Evolutionary conservation across 2,329 filamentous ascomycete species (phyloP), one percentile per base, ranked within the genome.

Genomic region (Verticillium isaacii): DNA sequence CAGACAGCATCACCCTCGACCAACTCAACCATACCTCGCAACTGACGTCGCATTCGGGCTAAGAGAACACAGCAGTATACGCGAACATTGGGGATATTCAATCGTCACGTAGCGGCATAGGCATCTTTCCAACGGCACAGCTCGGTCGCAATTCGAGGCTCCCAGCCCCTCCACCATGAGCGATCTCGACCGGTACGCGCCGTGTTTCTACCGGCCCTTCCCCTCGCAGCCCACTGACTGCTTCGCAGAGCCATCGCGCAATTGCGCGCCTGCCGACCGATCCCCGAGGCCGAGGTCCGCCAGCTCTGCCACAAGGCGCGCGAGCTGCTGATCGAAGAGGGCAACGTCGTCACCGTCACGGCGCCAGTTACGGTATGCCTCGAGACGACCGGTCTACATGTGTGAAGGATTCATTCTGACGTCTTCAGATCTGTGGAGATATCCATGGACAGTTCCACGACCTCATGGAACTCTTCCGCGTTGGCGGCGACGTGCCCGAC

Each of bases 391-490:
- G 34, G 32, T 15, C 19, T 14, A 9, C 12, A 56, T 14, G 8
- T 25, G 23, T 45, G 17, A 59, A 19, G 29, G n/a, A 23, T 9
- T 19, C 41, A 45, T 19, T 25, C 60, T 66, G 32, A 66, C 45
- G 9, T 9, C n/a, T 36, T 8, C 62, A 91, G 87, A 96, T 97
- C 84, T 97, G 94, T 72, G 94, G 94, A 70, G 94, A 97, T 73
- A 97, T 98, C 62, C 94, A 98, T 73, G 93, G 93, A 68, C 93
- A 97, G 75, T 97, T 97, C 72, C 93, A 97, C 72, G 93, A 97
- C 73, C 78, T 97, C 70, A 97, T 97, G 94, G 94, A 97, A 76
- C 86, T 97, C 6, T 97, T 97, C 74, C 87, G 93, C 60, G 93
- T 97, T 4, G 93, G 93, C 64, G 93, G 93, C 66, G 92, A 97